Evolutionary conservation across 1,284 basidiomycete genomes (phyloP).

Genomic region (Ganoderma lingzhi): DNA sequence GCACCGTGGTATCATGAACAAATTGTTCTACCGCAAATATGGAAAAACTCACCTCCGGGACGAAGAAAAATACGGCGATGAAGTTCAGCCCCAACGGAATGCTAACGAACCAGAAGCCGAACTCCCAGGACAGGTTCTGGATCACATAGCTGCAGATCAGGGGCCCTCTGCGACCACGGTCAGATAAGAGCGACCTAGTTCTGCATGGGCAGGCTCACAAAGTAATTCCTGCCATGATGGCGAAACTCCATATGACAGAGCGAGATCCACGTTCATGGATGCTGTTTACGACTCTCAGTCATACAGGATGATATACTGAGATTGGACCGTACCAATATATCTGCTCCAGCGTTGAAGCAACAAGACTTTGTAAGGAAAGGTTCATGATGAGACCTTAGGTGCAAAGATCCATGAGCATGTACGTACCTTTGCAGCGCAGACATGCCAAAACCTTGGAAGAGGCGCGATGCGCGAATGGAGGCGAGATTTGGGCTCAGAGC

Average conservation of each 20-base stretch:
- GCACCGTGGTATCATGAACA: conserved; percentile 27
- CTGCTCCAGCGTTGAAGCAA: conserved; percentile 53
- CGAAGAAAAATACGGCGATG: conserved; percentile 50
- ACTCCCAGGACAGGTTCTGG: conserved; percentile 50
- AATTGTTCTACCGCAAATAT: background rate
- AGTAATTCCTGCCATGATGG: conserved; percentile 52
- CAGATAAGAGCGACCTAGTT: background rate
- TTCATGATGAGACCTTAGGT: too few species aligned
- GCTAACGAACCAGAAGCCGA: conserved; percentile 53
- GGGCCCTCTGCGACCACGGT: conserved; percentile 39
- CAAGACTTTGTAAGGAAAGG: conserved; percentile 38
- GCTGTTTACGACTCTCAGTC: conserved; percentile 33
- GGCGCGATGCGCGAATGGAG: conserved; percentile 51
- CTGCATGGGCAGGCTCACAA: conserved; percentile 40
- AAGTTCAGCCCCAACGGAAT: conserved; percentile 49
- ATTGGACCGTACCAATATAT: conserved; percentile 44
- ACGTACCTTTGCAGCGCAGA: conserved; percentile 50
- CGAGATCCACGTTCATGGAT: conserved; percentile 54
- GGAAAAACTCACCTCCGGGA: conserved; percentile 46
- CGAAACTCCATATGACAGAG: conserved; percentile 52
- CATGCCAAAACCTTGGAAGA: conserved; percentile 57
- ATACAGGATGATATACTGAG: conserved; percentile 48
- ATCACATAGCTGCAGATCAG: conserved; percentile 53
- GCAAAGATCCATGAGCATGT: too few species aligned
- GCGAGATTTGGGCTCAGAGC: conserved; percentile 49